Evolutionary conservation across 176 grass and related monocot genomes (phyloP), one percentile per base, ranked within the genome.

Genomic region (Areca catechu): DNA sequence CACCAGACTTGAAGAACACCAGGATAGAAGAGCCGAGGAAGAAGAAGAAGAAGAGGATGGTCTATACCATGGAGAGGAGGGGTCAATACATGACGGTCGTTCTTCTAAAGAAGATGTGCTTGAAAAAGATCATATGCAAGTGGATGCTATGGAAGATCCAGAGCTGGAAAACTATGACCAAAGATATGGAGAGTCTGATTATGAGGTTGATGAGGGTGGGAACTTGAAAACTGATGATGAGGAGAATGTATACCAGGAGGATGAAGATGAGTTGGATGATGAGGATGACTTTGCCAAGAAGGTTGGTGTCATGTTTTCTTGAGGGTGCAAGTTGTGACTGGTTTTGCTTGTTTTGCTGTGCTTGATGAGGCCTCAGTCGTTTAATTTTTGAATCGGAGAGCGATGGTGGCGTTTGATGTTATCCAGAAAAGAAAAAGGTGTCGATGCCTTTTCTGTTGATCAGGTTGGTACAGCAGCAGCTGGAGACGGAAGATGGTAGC

Each of bases 241-340:
- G 50, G 87, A 88, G 68, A 82, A 73, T 27, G 70, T 53, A 20
- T 91, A 80, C 73, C 80, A 71, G 54, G 83, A 80, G 0, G 77
- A 77, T 0, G 83, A 89, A 34, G 81, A 88, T 5, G 85, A 91
- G 29, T 74, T 70, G 2, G 85, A 95, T 5, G 88, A 95, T 3
- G 75, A 82, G 48, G 83, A 98, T 49, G 89, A 80, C 58, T 98
- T 98, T 61, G 84, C 94, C 62, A 85, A 5, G 19, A 86, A 86
- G 88, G 84, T 98, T 2, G 88, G 88, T 19, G 84, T 83, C 14
- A 48, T 89, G 71, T 70, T 92, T 24, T 83, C 87, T 49, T 98
- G 59, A 83, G 51, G 64, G 57, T 76, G 48, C 49, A 6, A 20
- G 56, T 19, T 20, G 20, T 17, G 20, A 68, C 4, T 51, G 29